phyloP scores from a whole-genome alignment of 2,329 filamentous ascomycete genomes.

The Neonectria faginata region DNA sequence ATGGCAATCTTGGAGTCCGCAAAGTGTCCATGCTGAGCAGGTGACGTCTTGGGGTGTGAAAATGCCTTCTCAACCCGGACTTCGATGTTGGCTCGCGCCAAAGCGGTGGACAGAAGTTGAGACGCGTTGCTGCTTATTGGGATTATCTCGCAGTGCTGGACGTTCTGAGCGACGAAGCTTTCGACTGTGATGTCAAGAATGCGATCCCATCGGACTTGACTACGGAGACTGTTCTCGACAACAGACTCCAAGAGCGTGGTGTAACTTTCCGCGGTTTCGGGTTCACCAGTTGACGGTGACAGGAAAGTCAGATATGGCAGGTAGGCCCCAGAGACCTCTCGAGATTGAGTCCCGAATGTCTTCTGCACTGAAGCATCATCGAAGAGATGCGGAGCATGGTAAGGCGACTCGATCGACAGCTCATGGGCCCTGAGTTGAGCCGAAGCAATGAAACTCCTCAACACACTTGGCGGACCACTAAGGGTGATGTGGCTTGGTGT shows the following conservation, averaged over 20 bases:
- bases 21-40: constrained; percentile 25
- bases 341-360: not conserved
- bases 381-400: constrained; percentile 42
- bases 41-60: not conserved
- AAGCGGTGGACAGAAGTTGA: constrained; percentile 30
- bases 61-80: constrained; percentile 20
- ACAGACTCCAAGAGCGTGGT: constrained; percentile 10
- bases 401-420: constrained; percentile 41
- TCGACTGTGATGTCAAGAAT: constrained; percentile 14
- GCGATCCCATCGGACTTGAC: constrained; percentile 29
- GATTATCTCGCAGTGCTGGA: constrained; percentile 24
- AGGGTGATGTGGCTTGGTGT: constrained; percentile 39
- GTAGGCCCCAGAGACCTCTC: not conserved
- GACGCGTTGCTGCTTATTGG: constrained; percentile 31
- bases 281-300: constrained; percentile 23
- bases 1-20: constrained; percentile 76
- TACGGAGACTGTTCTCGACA: constrained; percentile 24
- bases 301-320: constrained; percentile 12
- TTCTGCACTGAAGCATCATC: constrained; percentile 9
- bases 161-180: not conserved
- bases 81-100: constrained; percentile 18
- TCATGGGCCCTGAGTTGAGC: constrained; percentile 30
- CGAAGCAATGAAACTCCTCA: constrained; percentile 32
- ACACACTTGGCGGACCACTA: constrained; percentile 39
- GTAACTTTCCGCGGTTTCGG: constrained; percentile 11